phyloP scores from a whole-genome alignment of 371 early-diverging fungal genomes.

The Capillidium heterosporum region DNA sequence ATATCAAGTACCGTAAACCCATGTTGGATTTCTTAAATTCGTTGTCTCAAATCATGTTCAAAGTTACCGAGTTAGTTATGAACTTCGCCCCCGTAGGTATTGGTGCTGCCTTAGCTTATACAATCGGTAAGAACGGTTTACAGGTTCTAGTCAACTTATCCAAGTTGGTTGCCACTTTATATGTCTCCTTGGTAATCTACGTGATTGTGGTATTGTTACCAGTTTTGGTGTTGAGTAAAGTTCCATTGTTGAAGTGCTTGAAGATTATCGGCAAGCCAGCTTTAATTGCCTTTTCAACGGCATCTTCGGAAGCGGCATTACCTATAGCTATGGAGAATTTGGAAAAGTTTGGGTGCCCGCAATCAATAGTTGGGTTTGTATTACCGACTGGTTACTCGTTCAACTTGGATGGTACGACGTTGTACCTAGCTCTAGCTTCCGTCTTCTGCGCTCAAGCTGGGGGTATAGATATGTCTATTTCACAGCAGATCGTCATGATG shows the following conservation, averaged over 20 bases:
- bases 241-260: constrained; percentile 34
- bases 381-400: constrained; percentile 68
- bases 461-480: constrained; percentile 26
- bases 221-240: constrained; percentile 29
- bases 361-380: constrained; percentile 46
- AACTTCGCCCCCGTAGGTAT: constrained; percentile 62
- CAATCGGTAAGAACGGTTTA: constrained; percentile 44
- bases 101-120: constrained; percentile 38
- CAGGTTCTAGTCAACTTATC: constrained; percentile 36
- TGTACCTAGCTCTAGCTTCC: constrained; percentile 45
- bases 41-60: constrained; percentile 45
- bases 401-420: constrained; percentile 64
- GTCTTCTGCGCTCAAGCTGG: constrained; percentile 50
- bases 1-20: constrained; percentile 23
- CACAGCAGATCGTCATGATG: constrained; percentile 47
- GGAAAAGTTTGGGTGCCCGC: constrained; percentile 48
- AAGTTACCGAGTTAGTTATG: constrained; percentile 43
- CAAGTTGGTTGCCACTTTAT: constrained; percentile 45
- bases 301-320: constrained; percentile 66
- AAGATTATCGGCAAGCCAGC: constrained; percentile 37
- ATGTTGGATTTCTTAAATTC: constrained; percentile 37
- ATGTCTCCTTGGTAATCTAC: constrained; percentile 35
- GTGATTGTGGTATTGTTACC: constrained; percentile 36
- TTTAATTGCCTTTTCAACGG: constrained; percentile 61
- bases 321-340: constrained; percentile 54